These are phyloP conservation scores for Leccinum longicurvipes DNA, from an alignment of 768 basidiomycete species.

Conservation along the genomic window DNA sequence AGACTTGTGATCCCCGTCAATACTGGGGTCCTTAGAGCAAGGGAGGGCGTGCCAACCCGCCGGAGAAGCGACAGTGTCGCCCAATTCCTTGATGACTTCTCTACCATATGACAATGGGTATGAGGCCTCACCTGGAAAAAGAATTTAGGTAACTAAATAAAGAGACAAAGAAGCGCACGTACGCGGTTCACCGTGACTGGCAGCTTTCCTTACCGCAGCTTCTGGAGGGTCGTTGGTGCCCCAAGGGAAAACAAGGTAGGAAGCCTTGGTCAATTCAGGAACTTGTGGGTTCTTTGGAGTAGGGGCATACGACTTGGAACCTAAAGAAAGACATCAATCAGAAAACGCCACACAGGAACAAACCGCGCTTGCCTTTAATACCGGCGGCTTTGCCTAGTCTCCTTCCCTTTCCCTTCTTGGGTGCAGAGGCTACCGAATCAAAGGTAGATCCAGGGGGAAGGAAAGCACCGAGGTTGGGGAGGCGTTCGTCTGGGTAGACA, in stretches of 20 bases:
- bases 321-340: constrained; percentile 2
- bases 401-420: not conserved
- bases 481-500: constrained; percentile 8
- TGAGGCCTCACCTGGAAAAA: not conserved
- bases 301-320: constrained; percentile 7
- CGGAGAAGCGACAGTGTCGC: constrained; percentile 78
- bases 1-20: constrained; percentile 9
- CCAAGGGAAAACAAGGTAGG: constrained; percentile 74
- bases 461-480: constrained; percentile 28
- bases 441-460: constrained; percentile 19
- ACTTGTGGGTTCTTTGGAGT: constrained; percentile 7
- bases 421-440: constrained; percentile 12
- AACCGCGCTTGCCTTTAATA: not conserved
- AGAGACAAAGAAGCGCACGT: not conserved
- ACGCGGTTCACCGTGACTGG: constrained; percentile 16
- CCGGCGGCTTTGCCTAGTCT: constrained; percentile 15
- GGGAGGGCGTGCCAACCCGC: constrained; percentile 92
- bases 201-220: constrained; percentile 32
- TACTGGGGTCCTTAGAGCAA: constrained; percentile 58
- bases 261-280: constrained; percentile 32
- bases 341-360: not conserved
- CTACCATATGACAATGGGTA: constrained; percentile 25
- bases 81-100: constrained; percentile 54
- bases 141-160: not conserved
- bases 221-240: constrained; percentile 82